These are phyloP conservation scores for Russula griseocarnosa DNA, from an alignment of 768 basidiomycete genomes.

Conservation along the genomic window DNA sequence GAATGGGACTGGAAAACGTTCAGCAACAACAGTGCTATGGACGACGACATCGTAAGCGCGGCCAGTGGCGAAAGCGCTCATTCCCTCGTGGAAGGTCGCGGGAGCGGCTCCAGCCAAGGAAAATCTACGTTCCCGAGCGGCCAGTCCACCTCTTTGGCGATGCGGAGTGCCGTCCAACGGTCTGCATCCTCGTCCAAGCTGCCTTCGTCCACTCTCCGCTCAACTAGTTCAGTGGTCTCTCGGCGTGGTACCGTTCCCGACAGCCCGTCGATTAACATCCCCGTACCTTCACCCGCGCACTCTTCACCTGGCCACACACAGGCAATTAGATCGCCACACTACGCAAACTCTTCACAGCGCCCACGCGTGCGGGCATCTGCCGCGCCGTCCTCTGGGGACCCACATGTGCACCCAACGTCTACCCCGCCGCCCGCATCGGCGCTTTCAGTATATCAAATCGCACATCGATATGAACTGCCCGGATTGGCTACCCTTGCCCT, in stretches of 20 bases:
- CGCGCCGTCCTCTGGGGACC: conserved; percentile 47
- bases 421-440: conserved; percentile 65
- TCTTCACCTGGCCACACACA: conserved; percentile 35
- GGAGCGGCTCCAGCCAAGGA: conserved; percentile 25
- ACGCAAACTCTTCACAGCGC: conserved; percentile 48
- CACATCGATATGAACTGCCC: conserved; percentile 70
- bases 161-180: conserved; percentile 11
- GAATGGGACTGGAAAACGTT: conserved; percentile 75
- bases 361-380: conserved; percentile 34
- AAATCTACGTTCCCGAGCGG: conserved; percentile 24
- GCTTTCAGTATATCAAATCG: conserved; percentile 69
- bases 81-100: conserved; percentile 26
- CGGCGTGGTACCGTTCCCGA: conserved; percentile 21
- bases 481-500: conserved; percentile 61
- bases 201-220: conserved; percentile 23
- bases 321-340: conserved; percentile 43
- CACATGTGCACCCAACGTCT: conserved; percentile 66
- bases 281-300: conserved; percentile 4
- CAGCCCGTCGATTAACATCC: conserved; percentile 8
- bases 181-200: conserved; percentile 16
- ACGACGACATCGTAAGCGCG: conserved; percentile 47
- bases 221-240: conserved; percentile 11
- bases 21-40: conserved; percentile 36
- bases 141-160: not conserved
- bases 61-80: conserved; percentile 49